Base-by-base conservation (phyloP, 2,329 filamentous ascomycete genomes). In the Diaporthe caulivora region DNA sequence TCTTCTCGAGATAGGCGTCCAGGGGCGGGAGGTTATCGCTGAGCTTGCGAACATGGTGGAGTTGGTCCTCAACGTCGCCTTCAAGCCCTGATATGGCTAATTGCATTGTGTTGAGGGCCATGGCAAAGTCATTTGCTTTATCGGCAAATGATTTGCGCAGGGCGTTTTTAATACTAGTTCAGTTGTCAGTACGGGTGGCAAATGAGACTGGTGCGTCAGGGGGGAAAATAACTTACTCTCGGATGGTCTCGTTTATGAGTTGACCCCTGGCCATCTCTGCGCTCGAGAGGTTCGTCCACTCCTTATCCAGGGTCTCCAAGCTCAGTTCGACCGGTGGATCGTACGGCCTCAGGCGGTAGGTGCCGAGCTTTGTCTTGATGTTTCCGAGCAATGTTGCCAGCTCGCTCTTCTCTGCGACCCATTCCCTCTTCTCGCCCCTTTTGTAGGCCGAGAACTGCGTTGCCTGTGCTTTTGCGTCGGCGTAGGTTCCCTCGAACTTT, bases 361-460 rank as follows among this genome's bases (percentile, higher is more conserved):
- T 99, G 78, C 94, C 95, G 78, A 99, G 88, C 83, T 99, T 99
- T 0, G 97, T 99, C 87, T 98, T 98, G 88, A 99, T 98, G 83
- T 99, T 99, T 47, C 97, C 97, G 71, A 99, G 86, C 75, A 99
- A 85, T 6, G 96, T 97, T 47, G 95, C 95, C 72, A 99, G 87
- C 80, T 99, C 97, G 73, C 95, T 97, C 88, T 98, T 98, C 85
- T 99, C 97, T 1, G 95, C 97, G 37, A 99, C 97, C 97, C 97
- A 99, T 74, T 94, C 91, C 75, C 97, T 91, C 87, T 99, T 99
- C 84, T 93, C 90, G 70, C 93, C 95, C 79, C 92, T 91, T 85
- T 98, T 99, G 87, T 98, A 98, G n/a, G 88, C 87, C 34, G 94
- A 92, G 83, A 99, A 97, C 72, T 95, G 89, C 40, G 85, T 87